Evolutionary conservation across 2,329 filamentous ascomycete species (phyloP), one percentile per base, ranked within the genome.

Genomic region (Aureobasidium leucospermi): DNA sequence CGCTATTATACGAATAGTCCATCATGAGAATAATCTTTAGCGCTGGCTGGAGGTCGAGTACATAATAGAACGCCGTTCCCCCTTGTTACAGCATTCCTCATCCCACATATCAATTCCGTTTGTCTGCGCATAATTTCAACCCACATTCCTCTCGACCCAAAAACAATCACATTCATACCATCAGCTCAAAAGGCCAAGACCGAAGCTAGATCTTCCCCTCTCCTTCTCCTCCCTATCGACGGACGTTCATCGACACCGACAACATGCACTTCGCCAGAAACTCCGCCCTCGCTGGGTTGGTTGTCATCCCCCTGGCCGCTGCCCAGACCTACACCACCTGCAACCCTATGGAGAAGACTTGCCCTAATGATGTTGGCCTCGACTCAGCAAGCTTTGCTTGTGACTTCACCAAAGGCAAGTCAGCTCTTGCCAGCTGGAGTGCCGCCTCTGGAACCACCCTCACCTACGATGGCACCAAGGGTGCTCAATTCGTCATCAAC

Each of bases 311-410:
- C 59, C 72, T 81, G 45, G 77, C 78, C 49, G 65, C 79, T 39
- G 90, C 87, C 51, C 93, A 96, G 73, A 90, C 91, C 34, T 84
- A 75, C 59, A 90, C 89, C 7, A 72, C 79, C 43, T 97, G 92
- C 78, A 86, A 95, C 69, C 92, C 93, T 5, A 79, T 87, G 67
- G 81, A 90, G 64, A 74, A 76, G 62, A 84, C 80, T 45, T 96
- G 91, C 71, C 84, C 88, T 1, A 72, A 84, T 42, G 82, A 94
- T 71, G 79, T 84, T 2, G 91, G 89, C 11, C 80, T 96, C 16
- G 84, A 86, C 59, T 83, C 83, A 56, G 71, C 63, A 31, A 76
- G 76, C 60, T 79, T 75, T 63, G 74, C 71, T 38, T 76, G 78
- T 65, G 71, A 79, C 67, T 80, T 80, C 70, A 77, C 75, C 7